Evolutionary conservation across 2,329 filamentous ascomycete genomes (phyloP), one percentile per base, ranked within the genome.

Genomic region (Plenodomus lindquistii): DNA sequence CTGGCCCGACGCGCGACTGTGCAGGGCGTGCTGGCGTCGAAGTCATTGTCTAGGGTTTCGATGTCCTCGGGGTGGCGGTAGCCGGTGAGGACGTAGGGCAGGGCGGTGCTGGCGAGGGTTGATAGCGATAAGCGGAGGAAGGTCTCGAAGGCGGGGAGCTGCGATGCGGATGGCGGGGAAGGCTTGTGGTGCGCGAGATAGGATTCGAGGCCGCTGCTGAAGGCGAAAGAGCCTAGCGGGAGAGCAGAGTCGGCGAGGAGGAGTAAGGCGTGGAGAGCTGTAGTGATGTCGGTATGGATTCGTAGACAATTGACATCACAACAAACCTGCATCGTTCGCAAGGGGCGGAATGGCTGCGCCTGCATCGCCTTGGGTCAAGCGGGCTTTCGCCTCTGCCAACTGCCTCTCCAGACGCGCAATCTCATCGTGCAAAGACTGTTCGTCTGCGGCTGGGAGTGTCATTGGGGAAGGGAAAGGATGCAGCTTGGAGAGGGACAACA

Each of bases 141-240:
- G 38, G 76, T 73, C 37, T 82, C 67, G 71, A 91, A 88, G 18
- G 79, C 78, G 10, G 66, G 53, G 9, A 70, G 40, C 50, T 70
- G 68, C 8, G 68, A 68, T 2, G 64, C 58, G 16, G 59, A 62
- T 17, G 67, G 59, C 40, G 56, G 59, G 11, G 60, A 63, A 2
- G 65, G 64, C 51, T 72, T 75, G 58, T 78, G 78, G 75, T 94
- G 89, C 3, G 87, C 86, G 16, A 92, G 83, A 70, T 87, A 93
- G 35, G 89, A 93, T 74, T 94, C 89, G 15, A 94, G 81, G 2
- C 89, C 89, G 59, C 84, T 88, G 76, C 85, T 89, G 76, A 93
- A 94, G 63, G 89, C 89, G 74, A 94, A 94, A n/a, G 89, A 90
- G 48, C 89, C 89, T 0, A 94, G 79, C 1, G 89, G 89, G 2